Evolutionary conservation across 2,329 filamentous ascomycete genomes (phyloP).

Genomic region (Diaporthe ilicicola): DNA sequence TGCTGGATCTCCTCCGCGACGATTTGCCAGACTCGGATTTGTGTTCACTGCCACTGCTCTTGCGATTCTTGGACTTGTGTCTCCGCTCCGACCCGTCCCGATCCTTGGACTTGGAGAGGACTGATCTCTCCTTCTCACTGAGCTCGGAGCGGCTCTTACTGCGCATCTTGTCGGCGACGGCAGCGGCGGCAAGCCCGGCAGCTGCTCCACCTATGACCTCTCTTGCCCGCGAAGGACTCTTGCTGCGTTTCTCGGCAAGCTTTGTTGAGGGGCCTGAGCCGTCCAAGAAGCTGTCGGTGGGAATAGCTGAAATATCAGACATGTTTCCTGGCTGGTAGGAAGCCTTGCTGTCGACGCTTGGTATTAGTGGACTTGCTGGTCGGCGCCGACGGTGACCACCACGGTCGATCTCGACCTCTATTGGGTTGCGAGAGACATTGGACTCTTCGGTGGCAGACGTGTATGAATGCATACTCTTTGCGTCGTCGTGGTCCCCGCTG

Average conservation of each 20-base stretch:
- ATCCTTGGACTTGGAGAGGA: constrained; percentile 45
- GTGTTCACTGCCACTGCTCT: constrained; percentile 58
- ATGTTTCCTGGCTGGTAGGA: constrained; percentile 71
- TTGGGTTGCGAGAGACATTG: constrained; percentile 77
- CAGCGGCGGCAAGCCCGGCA: constrained; percentile 48
- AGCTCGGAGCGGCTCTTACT: constrained; percentile 53
- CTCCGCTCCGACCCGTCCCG: constrained; percentile 61
- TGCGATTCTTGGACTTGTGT: constrained; percentile 57
- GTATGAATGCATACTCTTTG: constrained; percentile 74
- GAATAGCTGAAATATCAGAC: constrained; percentile 87
- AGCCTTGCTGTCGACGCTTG: constrained; percentile 61
- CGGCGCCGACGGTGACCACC: constrained; percentile 61
- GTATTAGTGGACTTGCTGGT: constrained; percentile 74
- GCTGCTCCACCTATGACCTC: constrained; percentile 49
- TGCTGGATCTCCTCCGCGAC: constrained; percentile 59
- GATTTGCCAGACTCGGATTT: constrained; percentile 56
- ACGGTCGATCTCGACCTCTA: constrained; percentile 88
- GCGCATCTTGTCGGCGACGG: constrained; percentile 52
- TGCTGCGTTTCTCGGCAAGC: constrained; percentile 48
- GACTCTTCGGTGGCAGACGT: constrained; percentile 83
- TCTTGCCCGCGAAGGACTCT: constrained; percentile 52
- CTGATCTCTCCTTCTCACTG: constrained; percentile 42
- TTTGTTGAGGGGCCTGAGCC: constrained; percentile 57
- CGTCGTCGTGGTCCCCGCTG: constrained; percentile 60
- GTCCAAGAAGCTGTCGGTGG: constrained; percentile 68